These are phyloP conservation scores for Erodium trifolium DNA, from an alignment of 441 rosid genomes.

Conservation along the genomic window DNA sequence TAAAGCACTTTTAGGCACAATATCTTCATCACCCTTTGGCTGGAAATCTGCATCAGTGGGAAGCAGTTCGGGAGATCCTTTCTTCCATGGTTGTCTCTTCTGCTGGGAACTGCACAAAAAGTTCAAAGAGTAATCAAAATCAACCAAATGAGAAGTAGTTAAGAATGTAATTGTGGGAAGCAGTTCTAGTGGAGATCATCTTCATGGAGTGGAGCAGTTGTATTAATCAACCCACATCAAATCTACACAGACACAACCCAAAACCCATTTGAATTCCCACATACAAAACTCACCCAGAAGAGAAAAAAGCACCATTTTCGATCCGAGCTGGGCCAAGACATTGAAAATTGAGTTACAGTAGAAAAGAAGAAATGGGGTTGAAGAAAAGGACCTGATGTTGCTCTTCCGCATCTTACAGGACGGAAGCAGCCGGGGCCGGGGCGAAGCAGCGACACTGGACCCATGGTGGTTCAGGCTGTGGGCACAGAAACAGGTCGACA, in stretches of 20 bases:
- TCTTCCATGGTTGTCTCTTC: conserved; percentile 47
- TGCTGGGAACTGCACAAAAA: conserved; percentile 27
- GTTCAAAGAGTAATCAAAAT: conserved; percentile 3
- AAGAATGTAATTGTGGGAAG: too few species aligned
- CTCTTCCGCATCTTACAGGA: conserved; percentile 65
- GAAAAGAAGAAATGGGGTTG: background rate
- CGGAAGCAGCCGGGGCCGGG: conserved; percentile 38
- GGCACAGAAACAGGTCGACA: conserved; percentile 42
- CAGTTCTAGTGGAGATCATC: too few species aligned
- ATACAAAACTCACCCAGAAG: too few species aligned
- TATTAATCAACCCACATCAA: background rate
- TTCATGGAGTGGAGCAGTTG: too few species aligned
- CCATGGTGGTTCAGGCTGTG: conserved; percentile 25
- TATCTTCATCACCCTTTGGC: conserved; percentile 33
- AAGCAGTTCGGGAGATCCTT: conserved; percentile 36
- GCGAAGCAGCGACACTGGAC: conserved; percentile 7
- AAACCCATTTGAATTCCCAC: too few species aligned
- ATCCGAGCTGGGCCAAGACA: background rate
- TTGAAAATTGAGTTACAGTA: background rate
- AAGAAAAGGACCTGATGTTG: conserved; percentile 38
- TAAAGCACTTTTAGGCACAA: conserved; percentile 28
- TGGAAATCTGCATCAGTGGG: conserved; percentile 28
- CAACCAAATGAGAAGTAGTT: background rate
- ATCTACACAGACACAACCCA: background rate
- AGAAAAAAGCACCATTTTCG: background rate